phyloP scores from a whole-genome alignment of 345 rosid species.

The Trapa bicornis region DNA sequence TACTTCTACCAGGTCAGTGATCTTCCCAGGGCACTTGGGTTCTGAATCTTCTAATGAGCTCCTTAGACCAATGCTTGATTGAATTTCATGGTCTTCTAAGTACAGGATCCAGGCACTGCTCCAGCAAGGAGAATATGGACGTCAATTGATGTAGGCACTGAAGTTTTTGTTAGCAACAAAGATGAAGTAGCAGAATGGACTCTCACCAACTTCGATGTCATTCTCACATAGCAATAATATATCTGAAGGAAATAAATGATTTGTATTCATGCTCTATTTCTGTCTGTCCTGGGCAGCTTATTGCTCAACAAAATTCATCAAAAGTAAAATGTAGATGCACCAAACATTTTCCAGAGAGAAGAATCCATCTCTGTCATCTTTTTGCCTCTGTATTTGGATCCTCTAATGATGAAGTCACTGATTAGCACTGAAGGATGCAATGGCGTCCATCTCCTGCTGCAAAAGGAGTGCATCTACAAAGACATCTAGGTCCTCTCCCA shows the following conservation, averaged over 20 bases:
- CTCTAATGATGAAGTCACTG: slow-evolving; percentile 9
- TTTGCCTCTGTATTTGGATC: not conserved
- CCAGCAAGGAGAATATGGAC: slow-evolving; percentile 64
- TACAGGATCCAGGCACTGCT: slow-evolving; percentile 47
- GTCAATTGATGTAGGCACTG: slow-evolving; percentile 54
- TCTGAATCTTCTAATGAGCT: not conserved
- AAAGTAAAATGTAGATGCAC: not conserved
- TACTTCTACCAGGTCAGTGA: slow-evolving; percentile 61
- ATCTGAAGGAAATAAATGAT: not conserved
- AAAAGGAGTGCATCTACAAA: slow-evolving; percentile 84
- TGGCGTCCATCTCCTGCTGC: slow-evolving; percentile 91
- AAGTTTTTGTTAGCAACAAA: slow-evolving; percentile 30
- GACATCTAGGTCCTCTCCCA: slow-evolving; percentile 67
- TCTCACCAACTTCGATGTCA: slow-evolving; percentile 44
- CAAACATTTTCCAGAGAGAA: not conserved
- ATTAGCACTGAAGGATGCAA: slow-evolving; percentile 58
- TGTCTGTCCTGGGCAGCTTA: not conserved
- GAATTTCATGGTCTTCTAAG: not conserved
- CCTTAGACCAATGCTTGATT: not conserved
- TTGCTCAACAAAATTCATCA: not conserved
- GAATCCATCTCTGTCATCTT: not conserved
- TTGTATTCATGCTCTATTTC: not conserved
- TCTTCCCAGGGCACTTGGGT: too few relatives aligned
- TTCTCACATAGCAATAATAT: slow-evolving; percentile 13
- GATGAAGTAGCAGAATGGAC: slow-evolving; percentile 53